Evolutionary conservation across 306 rosid genomes (phyloP), one percentile per base, ranked within the genome.

Genomic region (Castanospermum australe): DNA sequence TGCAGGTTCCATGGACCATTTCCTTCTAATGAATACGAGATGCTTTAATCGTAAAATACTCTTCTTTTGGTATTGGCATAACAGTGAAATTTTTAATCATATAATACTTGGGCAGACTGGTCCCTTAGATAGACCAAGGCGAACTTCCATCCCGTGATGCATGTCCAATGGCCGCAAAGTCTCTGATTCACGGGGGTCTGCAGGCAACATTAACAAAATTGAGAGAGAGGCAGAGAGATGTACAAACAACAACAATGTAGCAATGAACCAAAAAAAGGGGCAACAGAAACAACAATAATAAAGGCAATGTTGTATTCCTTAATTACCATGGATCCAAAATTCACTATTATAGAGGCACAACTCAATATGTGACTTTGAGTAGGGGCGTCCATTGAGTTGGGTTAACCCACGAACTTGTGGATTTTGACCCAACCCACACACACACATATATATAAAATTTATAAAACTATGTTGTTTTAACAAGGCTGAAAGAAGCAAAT

Each of bases 61-160:
- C n/a, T 0, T 5, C 14, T 64, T 36, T 54, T 41, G 48, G 45
- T n/a, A 54, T 70, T 64, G 33, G 51, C 42, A 54, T 42, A 55
- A 66, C 45, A 81, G 28, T 18, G 42, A 69, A 76, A 48, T 41
- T 76, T 41, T 76, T 48, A 33, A 48, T n/a, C 80, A 86, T 13
- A 86, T 78, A 68, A 88, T 82, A 68, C 89, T 87, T 41, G 92
- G 92, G 81, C 76, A 76, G 51, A 87, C 79, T 3, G 96, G 93
- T 82, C 96, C 93, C 84, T 91, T 89, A 14, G 88, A 89, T 22
- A 91, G 78, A 9, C 93, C 93, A 21, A 87, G 84, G 65, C 88
- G 92, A 66, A 89, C 90, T 83, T 91, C 93, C 92, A 91, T 87
- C 30, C 92, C 93, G 73, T 91, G 93, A 80, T 91, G 96, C 85